Percentiles rank a stretch among this genome's conserved stretches.
Conservation (phyloP, 2,329 filamentous ascomycete genomes). For the Trichoderma sp. region DNA sequence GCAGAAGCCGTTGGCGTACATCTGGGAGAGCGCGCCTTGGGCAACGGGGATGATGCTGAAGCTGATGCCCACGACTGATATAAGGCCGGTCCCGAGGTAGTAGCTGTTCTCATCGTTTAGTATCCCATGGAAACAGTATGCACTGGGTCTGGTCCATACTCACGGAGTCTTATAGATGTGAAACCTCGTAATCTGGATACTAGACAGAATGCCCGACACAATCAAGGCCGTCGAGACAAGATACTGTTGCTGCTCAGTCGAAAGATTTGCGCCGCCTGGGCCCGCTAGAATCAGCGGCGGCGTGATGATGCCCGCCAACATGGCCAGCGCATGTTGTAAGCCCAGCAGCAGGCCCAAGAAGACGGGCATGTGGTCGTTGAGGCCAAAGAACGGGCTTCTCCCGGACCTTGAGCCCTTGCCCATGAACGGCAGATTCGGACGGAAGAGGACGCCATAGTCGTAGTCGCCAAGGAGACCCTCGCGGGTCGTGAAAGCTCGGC, state of each 20-base stretch:
- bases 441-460: constrained; percentile 88
- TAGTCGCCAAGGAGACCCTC: constrained; percentile 82
- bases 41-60: constrained; percentile 47
- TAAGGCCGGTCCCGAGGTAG: constrained; percentile 75
- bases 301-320: constrained; percentile 75
- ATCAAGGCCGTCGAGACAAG: constrained; percentile 78
- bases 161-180: constrained; percentile 67
- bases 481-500: constrained; percentile 55
- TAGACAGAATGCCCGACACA: constrained; percentile 73
- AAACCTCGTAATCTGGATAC: constrained; percentile 76
- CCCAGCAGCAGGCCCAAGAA: constrained; percentile 73
- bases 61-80: constrained; percentile 71
- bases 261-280: constrained; percentile 64
- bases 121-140: not conserved
- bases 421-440: constrained; percentile 80
- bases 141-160: constrained; percentile 30
- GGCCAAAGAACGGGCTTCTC: constrained; percentile 80
- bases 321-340: constrained; percentile 77
- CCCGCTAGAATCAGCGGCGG: constrained; percentile 73
- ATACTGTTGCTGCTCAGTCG: constrained; percentile 66
- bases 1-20: constrained; percentile 75
- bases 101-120: constrained; percentile 53
- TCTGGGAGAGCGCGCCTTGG: constrained; percentile 70
- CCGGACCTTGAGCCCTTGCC: constrained; percentile 44
- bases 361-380: constrained; percentile 76